These are phyloP conservation scores for Arabidopsis suecica DNA, from an alignment of 345 rosid species.

Conservation along the genomic window DNA sequence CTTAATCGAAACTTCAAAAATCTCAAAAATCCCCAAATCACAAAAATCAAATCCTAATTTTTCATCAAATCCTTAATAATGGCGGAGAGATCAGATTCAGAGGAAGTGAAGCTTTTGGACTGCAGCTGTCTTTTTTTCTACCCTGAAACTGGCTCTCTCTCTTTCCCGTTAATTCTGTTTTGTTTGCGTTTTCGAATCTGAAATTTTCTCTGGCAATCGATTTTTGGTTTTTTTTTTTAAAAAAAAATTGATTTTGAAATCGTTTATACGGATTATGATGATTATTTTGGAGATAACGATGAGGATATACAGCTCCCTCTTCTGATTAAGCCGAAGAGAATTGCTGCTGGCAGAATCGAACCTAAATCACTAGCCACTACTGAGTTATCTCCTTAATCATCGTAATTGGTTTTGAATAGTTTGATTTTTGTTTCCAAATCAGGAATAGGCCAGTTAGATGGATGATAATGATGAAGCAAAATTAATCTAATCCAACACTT, in stretches of 20 bases:
- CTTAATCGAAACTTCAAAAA: too few relatives aligned
- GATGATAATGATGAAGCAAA: slow-evolving; percentile 43
- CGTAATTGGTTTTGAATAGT: neutral
- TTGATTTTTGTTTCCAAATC: too few relatives aligned
- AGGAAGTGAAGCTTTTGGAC: neutral
- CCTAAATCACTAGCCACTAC: slow-evolving; percentile 47
- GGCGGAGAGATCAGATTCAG: too few relatives aligned
- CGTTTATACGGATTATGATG: neutral
- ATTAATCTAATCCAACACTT: slow-evolving; percentile 46
- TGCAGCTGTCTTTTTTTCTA: too few relatives aligned
- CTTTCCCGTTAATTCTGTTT: neutral
- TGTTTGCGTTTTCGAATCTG: neutral
- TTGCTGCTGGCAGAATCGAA: slow-evolving; percentile 53
- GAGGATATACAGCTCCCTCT: slow-evolving; percentile 50
- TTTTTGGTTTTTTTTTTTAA: neutral
- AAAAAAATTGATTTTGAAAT: neutral
- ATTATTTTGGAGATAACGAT: slow-evolving; percentile 34
- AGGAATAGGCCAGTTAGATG: too few relatives aligned
- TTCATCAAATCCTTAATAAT: too few relatives aligned
- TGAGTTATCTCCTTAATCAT: slow-evolving; percentile 33
- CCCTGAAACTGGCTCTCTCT: too few relatives aligned
- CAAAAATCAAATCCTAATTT: too few relatives aligned
- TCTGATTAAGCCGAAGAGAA: slow-evolving; percentile 43
- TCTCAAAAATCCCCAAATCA: too few relatives aligned
- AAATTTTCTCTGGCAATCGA: neutral